Conservation (phyloP, 352 stramenopile genomes). For the Phytophthora sp. region DNA sequence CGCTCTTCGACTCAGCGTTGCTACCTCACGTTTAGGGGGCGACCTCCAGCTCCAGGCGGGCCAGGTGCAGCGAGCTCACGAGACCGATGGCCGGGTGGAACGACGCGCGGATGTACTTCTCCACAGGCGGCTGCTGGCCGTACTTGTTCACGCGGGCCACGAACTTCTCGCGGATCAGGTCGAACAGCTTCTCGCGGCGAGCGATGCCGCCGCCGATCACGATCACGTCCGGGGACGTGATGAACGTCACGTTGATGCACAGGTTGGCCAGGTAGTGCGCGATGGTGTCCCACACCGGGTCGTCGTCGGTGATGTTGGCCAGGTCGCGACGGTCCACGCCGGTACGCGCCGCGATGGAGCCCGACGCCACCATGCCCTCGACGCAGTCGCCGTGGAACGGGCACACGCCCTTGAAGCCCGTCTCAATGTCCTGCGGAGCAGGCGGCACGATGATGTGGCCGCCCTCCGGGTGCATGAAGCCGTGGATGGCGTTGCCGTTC, state of each 20-base stretch:
- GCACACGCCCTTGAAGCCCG: constrained; percentile 79
- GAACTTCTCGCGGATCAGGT: constrained; percentile 84
- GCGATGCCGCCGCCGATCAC: constrained; percentile 96
- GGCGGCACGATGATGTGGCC: constrained; percentile 82
- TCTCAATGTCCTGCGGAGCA: constrained; percentile 77
- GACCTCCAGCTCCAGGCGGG: constrained; percentile 43
- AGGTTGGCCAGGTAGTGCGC: constrained; percentile 96
- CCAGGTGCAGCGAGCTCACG: constrained; percentile 77
- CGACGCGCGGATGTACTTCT: constrained; percentile 73
- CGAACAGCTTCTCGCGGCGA: constrained; percentile 89
- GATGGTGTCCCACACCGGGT: constrained; percentile 93
- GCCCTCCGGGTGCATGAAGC: constrained; percentile 96
- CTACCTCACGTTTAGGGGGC: neutral
- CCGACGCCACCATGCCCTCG: constrained; percentile 92
- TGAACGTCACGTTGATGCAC: constrained; percentile 94
- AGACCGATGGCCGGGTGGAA: constrained; percentile 79
- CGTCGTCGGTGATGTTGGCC: constrained; percentile 81
- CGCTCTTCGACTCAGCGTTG: too few species aligned
- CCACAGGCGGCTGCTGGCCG: constrained; percentile 70
- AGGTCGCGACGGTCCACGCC: constrained; percentile 75
- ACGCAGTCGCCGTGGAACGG: constrained; percentile 93
- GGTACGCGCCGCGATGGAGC: constrained; percentile 90
- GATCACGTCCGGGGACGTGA: constrained; percentile 94
- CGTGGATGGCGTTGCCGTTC: constrained; percentile 92
- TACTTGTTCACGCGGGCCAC: constrained; percentile 81